These are phyloP conservation scores for Nemania abortiva DNA, from an alignment of 2,329 filamentous ascomycete genomes.

Conservation along the genomic window DNA sequence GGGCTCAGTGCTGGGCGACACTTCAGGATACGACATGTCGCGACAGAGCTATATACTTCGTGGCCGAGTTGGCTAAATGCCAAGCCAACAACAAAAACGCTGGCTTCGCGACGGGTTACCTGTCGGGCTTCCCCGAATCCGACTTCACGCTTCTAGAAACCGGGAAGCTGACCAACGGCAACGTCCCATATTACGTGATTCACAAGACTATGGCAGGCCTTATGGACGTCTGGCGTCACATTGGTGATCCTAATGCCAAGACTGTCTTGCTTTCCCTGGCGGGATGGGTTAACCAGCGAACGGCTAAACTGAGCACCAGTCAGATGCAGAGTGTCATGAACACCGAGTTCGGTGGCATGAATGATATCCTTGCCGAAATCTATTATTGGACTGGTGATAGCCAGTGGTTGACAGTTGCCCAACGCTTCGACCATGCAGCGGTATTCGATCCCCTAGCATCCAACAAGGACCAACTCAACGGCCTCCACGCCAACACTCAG, in stretches of 20 bases:
- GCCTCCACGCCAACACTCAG: constrained; percentile 66
- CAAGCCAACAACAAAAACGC: constrained; percentile 62
- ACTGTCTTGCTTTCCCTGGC: constrained; percentile 60
- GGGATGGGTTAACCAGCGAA: constrained; percentile 63
- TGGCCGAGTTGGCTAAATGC: constrained; percentile 62
- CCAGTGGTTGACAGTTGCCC: constrained; percentile 59
- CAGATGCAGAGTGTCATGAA: constrained; percentile 63
- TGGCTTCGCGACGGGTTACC: constrained; percentile 60
- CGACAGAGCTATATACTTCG: constrained; percentile 60
- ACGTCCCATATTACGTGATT: constrained; percentile 67
- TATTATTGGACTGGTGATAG: constrained; percentile 60
- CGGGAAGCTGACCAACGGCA: constrained; percentile 60
- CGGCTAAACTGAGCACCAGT: constrained; percentile 55
- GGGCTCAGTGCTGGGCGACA: constrained; percentile 62
- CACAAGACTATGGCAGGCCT: constrained; percentile 66
- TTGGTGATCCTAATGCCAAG: constrained; percentile 58
- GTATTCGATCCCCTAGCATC: constrained; percentile 61
- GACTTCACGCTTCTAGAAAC: constrained; percentile 60
- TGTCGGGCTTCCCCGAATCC: constrained; percentile 65
- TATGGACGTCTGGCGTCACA: constrained; percentile 61
- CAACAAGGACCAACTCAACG: constrained; percentile 59
- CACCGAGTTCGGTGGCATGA: constrained; percentile 67
- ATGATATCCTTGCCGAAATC: constrained; percentile 62
- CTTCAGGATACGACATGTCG: constrained; percentile 58
- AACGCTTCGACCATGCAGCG: constrained; percentile 63